phyloP scores from a whole-genome alignment of 257 asterid genomes.

The Fraxinus americana region DNA sequence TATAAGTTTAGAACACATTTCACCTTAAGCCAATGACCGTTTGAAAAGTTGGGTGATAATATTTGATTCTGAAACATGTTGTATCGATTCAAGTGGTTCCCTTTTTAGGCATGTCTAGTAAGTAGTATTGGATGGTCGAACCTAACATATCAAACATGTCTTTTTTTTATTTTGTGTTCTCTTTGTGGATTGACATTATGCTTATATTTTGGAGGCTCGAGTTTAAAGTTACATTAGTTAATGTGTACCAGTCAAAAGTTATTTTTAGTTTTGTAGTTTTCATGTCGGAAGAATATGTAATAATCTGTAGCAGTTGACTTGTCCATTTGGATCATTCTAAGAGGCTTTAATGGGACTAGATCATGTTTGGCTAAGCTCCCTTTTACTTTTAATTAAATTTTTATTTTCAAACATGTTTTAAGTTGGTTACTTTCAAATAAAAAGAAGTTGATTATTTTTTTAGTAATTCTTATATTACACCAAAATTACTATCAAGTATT shows the following conservation, averaged over 20 bases:
- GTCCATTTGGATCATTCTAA: no score
- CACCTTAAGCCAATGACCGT: background rate
- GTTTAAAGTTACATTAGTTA: background rate
- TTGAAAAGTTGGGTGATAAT: background rate
- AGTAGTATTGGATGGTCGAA: background rate
- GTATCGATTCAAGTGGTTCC: background rate
- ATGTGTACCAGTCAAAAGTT: conserved; percentile 19
- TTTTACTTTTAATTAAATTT: no score
- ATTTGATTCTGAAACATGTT: background rate
- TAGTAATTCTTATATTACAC: no score
- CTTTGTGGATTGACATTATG: no score
- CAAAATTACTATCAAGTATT: no score
- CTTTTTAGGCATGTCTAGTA: background rate
- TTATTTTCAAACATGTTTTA: background rate
- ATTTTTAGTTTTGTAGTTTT: conserved; percentile 5
- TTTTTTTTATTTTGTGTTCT: no score
- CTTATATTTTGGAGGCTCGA: no score
- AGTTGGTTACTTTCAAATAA: no score
- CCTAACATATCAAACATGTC: no score
- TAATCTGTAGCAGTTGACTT: background rate
- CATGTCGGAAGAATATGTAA: background rate
- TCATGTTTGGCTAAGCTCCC: background rate
- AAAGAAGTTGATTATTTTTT: no score
- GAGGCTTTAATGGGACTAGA: background rate
- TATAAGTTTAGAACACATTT: no score